Evolutionary conservation across 805 yeast species (phyloP), one percentile per base, ranked within the genome.

Genomic region (Clavispora vitiphila): DNA sequence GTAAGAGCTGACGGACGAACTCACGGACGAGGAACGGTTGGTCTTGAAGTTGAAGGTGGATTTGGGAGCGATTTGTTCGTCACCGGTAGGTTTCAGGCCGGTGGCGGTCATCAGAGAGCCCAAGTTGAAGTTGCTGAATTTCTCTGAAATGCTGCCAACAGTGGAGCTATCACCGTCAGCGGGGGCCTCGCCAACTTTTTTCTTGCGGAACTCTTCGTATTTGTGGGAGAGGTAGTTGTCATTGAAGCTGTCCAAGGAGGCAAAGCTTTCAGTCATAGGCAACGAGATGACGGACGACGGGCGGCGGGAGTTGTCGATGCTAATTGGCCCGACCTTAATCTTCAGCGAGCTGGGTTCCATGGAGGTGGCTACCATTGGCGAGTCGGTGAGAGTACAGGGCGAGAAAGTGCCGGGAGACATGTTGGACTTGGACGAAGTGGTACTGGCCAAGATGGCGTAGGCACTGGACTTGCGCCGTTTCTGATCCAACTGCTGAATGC

Each of bases 191-290:
- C 12, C 40, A 41, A 7, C 41, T 39, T 44, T 46, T 37, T 44
- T 47, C 40, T 48, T 57, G 23, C 47, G 40, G 49, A 49, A 63
- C 42, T 69, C 71, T 20, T 62, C 60, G 43, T 67, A 67, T 45
- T 64, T 65, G 42, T 57, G 48, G 39, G 63, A 71, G 45, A 72
- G 69, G 44, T 71, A 76, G 39, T 78, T 83, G 49, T 78, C 74
- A 55, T 81, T 80, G 44, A 77, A 73, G 56, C 89, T 80, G 54
- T 82, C 89, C 55, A 85, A 64, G 0, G 90, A 83, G 1, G 91
- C 91, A 67, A 83, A 83, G 47, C 89, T 82, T 32, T 85, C 86
- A 46, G 78, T 81, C 12, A 81, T 67, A 0, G 87, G 87, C 30
- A 83, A 65, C 21, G 81, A 75, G 42, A 83, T 80, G 34, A 85